Evolutionary conservation across 108 stramenopile genomes (phyloP), one percentile per base, ranked within the genome.

Genomic region (Pinguiococcus pyrenoidosus): DNA sequence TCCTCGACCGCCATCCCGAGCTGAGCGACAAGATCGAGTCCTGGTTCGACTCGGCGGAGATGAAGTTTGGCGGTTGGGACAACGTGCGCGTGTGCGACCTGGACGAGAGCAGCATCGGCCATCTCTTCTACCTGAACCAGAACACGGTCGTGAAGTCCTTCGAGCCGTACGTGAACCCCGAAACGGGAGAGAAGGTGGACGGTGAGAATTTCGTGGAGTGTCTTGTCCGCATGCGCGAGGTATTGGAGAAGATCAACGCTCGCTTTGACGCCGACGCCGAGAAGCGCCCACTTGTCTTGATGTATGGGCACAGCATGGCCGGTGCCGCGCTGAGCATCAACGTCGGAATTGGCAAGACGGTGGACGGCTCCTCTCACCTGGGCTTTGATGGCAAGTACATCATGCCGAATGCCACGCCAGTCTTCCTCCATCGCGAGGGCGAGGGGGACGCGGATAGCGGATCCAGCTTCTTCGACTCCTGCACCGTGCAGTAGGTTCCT

Each of bases 311-410:
- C 37, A 21, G 20, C 37, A 38, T 38, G 37, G 37, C 37, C 37
- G 37, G 37, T 21, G 37, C 37, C 37, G 37, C 37, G 3, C 37
- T 38, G 20, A 7, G 5, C 20, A 21, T 38, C 37, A 4, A 21
- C 20, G 21, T 21, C 9, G 37, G 37, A 17, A 38, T 21, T 21
- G 37, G 37, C 37, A 38, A 38, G 37, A 1, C 1, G 6, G 37
- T 38, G 20, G 37, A 38, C 37, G 37, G 37, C 37, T 1, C 18
- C 20, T 1, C 37, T 1, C 21, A 7, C 20, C 20, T 38, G 4
- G 37, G 37, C 17, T 38, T 38, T 7, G 37, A 38, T 21, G 37
- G 37, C 37, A 38, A 38, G 37, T 38, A 38, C 37, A 38, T 38
- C 37, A 38, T 38, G 37, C 37, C 37, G 5, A 38, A 38, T 21